These are phyloP conservation scores for Musa acuminata DNA, from an alignment of 176 grass and related monocot genomes.

Conservation along the genomic window DNA sequence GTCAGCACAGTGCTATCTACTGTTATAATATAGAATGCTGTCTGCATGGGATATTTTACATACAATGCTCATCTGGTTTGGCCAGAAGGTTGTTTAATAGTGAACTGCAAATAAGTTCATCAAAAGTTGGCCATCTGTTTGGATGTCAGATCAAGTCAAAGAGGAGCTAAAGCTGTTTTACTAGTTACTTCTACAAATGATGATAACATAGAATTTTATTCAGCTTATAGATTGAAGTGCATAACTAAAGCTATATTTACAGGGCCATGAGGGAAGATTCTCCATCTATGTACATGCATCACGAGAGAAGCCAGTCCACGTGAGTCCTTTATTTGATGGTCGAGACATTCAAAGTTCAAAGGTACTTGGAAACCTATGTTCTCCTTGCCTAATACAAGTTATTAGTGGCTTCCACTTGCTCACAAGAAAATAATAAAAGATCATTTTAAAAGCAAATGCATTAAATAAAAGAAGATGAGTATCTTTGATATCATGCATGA, in stretches of 20 bases:
- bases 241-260: constrained; percentile 21
- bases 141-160: neutral
- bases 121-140: neutral
- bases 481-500: too few relatives aligned
- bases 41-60: too few relatives aligned
- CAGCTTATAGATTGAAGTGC: neutral
- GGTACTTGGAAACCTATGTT: constrained; percentile 25
- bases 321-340: constrained; percentile 79
- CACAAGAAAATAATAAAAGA: neutral
- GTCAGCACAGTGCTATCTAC: too few relatives aligned
- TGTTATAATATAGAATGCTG: too few relatives aligned
- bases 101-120: neutral
- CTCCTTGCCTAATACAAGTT: neutral
- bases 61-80: neutral
- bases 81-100: too few relatives aligned
- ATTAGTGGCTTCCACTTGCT: neutral
- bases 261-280: constrained; percentile 87
- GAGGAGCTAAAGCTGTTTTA: neutral
- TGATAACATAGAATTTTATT: neutral
- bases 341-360: constrained; percentile 78
- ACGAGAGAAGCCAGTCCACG: constrained; percentile 72
- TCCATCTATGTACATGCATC: constrained; percentile 95
- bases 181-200: neutral
- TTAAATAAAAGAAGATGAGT: neutral
- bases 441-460: too few relatives aligned